Percentiles rank a stretch among this genome's conserved stretches.
Evolutionary conservation across 176 grass and related monocot genomes (phyloP).

Genomic region (Zoysia pacifica): DNA sequence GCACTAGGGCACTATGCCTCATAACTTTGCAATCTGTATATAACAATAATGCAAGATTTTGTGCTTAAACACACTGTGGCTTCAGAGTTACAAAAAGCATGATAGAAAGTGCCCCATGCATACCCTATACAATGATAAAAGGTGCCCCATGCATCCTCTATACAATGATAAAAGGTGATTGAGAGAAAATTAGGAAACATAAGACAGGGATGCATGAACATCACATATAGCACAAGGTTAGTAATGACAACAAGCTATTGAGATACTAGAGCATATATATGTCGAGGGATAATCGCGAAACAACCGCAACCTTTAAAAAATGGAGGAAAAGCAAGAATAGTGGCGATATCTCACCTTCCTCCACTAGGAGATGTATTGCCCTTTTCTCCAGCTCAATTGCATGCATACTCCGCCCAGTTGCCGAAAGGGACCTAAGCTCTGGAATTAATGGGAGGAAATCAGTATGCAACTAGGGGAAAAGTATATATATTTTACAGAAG

Average conservation of each 20-base stretch:
- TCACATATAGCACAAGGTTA: not conserved
- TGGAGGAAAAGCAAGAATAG: slow-evolving; percentile 20
- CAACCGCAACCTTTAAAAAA: not conserved
- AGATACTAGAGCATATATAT: not conserved
- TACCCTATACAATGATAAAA: not conserved
- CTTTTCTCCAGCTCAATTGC: slow-evolving; percentile 88
- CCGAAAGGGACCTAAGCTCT: slow-evolving; percentile 80
- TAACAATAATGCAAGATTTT: not conserved
- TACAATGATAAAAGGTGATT: not conserved
- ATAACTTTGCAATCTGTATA: slow-evolving; percentile 4
- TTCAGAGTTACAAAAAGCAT: slow-evolving; percentile 1
- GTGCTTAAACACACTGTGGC: not conserved
- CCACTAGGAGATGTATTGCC: slow-evolving; percentile 82
- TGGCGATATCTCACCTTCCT: slow-evolving; percentile 72
- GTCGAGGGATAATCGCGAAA: slow-evolving; percentile 17
- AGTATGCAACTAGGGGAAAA: not conserved
- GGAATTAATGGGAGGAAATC: slow-evolving; percentile 35
- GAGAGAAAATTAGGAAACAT: not conserved
- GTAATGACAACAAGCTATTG: not conserved
- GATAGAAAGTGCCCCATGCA: not conserved
- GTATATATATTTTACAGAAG: slow-evolving; percentile 19
- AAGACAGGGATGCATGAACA: not conserved
- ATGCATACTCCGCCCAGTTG: slow-evolving; percentile 75
- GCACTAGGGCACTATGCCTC: not conserved
- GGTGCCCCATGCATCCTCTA: not conserved